These are phyloP conservation scores for Inga oerstediana DNA, from an alignment of 306 rosid species.

Conservation along the genomic window DNA sequence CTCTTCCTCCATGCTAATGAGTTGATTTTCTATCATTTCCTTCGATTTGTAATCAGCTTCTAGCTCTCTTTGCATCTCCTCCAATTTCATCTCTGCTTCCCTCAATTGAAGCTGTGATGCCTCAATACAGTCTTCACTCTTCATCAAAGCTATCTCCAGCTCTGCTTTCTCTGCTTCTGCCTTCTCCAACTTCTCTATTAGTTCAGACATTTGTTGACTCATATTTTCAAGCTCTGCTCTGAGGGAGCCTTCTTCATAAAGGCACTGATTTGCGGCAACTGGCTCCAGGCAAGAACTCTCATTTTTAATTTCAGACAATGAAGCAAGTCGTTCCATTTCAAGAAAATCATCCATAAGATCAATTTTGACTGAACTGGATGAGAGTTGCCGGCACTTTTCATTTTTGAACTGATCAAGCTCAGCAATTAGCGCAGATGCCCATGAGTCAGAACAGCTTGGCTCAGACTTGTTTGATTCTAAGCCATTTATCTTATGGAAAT, in stretches of 20 bases:
- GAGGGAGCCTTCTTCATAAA: slow-evolving; percentile 47
- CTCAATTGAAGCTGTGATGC: slow-evolving; percentile 60
- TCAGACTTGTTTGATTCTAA: slow-evolving; percentile 50
- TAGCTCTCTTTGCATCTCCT: slow-evolving; percentile 63
- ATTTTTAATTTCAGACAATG: slow-evolving; percentile 51
- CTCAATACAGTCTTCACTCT: slow-evolving; percentile 55
- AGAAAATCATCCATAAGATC: slow-evolving; percentile 92
- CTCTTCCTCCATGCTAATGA: slow-evolving; percentile 67
- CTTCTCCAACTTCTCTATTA: slow-evolving; percentile 58
- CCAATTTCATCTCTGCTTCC: slow-evolving; percentile 62
- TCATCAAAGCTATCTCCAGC: slow-evolving; percentile 57
- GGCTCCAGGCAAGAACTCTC: slow-evolving; percentile 42
- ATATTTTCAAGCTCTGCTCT: slow-evolving; percentile 66
- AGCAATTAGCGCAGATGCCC: slow-evolving; percentile 74
- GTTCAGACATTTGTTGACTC: slow-evolving; percentile 55
- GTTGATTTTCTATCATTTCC: slow-evolving; percentile 62
- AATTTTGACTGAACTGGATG: slow-evolving; percentile 51
- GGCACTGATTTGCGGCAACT: slow-evolving; percentile 32
- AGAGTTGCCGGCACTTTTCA: slow-evolving; percentile 57
- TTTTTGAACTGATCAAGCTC: slow-evolving; percentile 88
- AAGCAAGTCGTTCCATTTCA: slow-evolving; percentile 82
- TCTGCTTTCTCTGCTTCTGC: slow-evolving; percentile 65
- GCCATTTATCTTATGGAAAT: slow-evolving; percentile 40
- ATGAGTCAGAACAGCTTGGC: slow-evolving; percentile 66
- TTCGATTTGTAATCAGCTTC: slow-evolving; percentile 56